Conservation (phyloP, 169 alveolate genomes). For the Ichthyophthirius multifiliis region DNA sequence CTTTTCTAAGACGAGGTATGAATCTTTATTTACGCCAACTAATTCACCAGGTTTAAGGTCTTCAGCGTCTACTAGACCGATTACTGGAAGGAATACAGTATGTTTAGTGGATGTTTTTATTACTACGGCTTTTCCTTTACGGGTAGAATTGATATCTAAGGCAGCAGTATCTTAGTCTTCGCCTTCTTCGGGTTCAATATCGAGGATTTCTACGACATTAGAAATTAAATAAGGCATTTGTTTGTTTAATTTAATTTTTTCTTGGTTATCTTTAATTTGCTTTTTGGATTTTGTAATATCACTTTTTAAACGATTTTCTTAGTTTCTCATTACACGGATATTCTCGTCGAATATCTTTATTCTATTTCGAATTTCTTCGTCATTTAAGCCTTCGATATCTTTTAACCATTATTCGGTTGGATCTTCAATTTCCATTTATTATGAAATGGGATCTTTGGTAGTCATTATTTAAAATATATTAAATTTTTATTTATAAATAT, state of each 20-base stretch:
- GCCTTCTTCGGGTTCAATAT: slow-evolving; percentile 68
- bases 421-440: neutral
- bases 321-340: slow-evolving; percentile 86
- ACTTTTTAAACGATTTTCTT: slow-evolving; percentile 85
- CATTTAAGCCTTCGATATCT: slow-evolving; percentile 54
- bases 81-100: slow-evolving; percentile 98
- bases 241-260: slow-evolving; percentile 94
- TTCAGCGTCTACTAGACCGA: slow-evolving; percentile 93
- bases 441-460: no score
- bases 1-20: slow-evolving; percentile 96
- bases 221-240: slow-evolving; percentile 99
- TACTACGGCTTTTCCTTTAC: slow-evolving; percentile 66
- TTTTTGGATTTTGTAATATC: slow-evolving; percentile 86
- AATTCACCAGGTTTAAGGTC: slow-evolving; percentile 94
- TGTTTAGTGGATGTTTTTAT: slow-evolving; percentile 81
- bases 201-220: slow-evolving; percentile 95
- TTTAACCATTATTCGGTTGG: slow-evolving; percentile 10
- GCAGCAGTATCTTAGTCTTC: slow-evolving; percentile 65
- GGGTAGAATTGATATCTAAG: slow-evolving; percentile 31
- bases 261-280: slow-evolving; percentile 90
- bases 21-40: slow-evolving; percentile 99
- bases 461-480: no score
- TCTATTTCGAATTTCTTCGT: slow-evolving; percentile 55
- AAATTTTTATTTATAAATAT: no score
- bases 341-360: slow-evolving; percentile 70